Evolutionary conservation across 805 yeast genomes (phyloP), one percentile per base, ranked within the genome.

Genomic region (Pichia paraexigua): DNA sequence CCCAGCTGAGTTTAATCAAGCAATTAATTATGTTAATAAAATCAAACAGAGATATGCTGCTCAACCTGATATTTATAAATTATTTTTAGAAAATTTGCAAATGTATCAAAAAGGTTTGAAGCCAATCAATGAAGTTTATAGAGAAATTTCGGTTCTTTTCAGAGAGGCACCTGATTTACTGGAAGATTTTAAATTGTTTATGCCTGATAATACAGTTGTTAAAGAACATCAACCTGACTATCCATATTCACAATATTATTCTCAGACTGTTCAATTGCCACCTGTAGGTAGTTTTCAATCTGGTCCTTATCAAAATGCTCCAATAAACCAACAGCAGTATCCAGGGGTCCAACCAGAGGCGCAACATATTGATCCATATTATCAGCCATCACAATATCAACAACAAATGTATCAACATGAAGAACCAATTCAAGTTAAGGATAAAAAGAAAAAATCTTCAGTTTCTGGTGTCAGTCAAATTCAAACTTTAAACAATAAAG

Each of bases 71-170:
- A 89, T 91, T 52, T 94, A 94, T 73, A 94, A 94, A 70, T 90
- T 84, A 60, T 94, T 94, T 60, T 73, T 95, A 68, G 99, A 94
- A 66, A 94, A 92, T 52, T 73, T 94, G 60, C 99, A 94, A 67
- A 92, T 97, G 45, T 94, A 92, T 65, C 99, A 94, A 71, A 82
- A 95, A 57, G 99, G 92, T 63, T 95, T 90, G 64, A 86, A 89
- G 63, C 96, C 97, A 46, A 94, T 94, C 49, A 84, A 88, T 48
- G 98, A 94, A 63, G 99, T 94, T 13, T 94, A 94, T 63, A 85
- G 88, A 50, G 97, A 94, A 65, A 97, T 94, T 2, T 86, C 97
- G 1, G 76, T 82, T 8, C 73, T 94, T 49, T 94, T 94, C 71
- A 84, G 87, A 53, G 87, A 88, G 60, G 96, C 97, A 13, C 98